Evolutionary conservation across 108 stramenopile species (phyloP).

Genomic region (Schizochytrium sp.): DNA sequence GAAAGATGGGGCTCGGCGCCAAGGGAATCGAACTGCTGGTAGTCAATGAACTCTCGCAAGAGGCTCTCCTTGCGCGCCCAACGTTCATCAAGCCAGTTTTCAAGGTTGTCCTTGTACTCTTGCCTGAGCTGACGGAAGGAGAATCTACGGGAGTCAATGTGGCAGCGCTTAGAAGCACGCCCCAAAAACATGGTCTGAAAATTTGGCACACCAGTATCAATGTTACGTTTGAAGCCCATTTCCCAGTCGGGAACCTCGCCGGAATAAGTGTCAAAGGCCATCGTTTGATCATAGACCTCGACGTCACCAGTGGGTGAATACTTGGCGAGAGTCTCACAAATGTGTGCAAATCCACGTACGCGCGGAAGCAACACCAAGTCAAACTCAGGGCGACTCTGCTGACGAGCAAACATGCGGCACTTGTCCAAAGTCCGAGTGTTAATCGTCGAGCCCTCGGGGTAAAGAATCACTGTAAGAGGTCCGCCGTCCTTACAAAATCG

Average conservation of each 20-base stretch:
- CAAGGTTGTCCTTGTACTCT: conserved; percentile 39
- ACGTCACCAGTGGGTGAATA: conserved; percentile 44
- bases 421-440: conserved; percentile 68
- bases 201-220: conserved; percentile 67
- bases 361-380: conserved; percentile 69
- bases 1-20: background rate
- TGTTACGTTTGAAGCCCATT: conserved; percentile 67
- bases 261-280: conserved; percentile 68
- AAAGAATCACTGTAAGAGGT: conserved; percentile 68
- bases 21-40: conserved; percentile 61
- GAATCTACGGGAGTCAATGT: conserved; percentile 69
- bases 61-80: conserved; percentile 72
- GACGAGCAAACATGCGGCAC: conserved; percentile 66
- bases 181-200: conserved; percentile 63
- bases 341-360: conserved; percentile 69
- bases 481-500: conserved; percentile 67
- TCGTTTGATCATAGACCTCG: conserved; percentile 69
- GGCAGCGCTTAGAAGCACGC: conserved; percentile 58
- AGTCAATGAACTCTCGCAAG: conserved; percentile 64
- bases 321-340: conserved; percentile 60
- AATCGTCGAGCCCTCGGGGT: conserved; percentile 72
- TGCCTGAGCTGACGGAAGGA: conserved; percentile 63
- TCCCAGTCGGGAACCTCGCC: conserved; percentile 71
- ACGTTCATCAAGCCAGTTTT: conserved; percentile 55
- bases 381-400: conserved; percentile 65